A percentile compares a stretch with the other conserved stretches of the same genome.
Evolutionary conservation across 352 stramenopile species (phyloP).

Genomic region (Peronospora farinosa): DNA sequence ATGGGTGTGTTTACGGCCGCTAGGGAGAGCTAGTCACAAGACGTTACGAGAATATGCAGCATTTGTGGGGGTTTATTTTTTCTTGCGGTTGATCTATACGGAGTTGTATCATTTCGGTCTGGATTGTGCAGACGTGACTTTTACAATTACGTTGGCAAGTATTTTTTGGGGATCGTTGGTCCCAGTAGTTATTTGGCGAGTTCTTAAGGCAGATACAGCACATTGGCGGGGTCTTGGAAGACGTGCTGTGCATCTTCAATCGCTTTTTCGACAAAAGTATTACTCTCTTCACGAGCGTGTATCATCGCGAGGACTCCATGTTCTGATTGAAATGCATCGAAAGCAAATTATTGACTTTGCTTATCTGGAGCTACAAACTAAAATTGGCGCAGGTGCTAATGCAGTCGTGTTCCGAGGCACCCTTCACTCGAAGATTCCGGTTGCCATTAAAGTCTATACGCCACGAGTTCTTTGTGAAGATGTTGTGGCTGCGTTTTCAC

Average conservation of each 20-base stretch:
- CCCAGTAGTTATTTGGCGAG: constrained; percentile 63
- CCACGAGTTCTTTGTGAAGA: constrained; percentile 49
- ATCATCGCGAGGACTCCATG: constrained; percentile 55
- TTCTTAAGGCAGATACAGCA: constrained; percentile 64
- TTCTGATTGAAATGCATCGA: constrained; percentile 63
- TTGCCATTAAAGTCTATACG: constrained; percentile 80
- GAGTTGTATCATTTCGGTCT: constrained; percentile 30
- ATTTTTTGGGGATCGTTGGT: constrained; percentile 47
- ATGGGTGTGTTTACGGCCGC: constrained; percentile 39
- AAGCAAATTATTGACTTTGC: constrained; percentile 67
- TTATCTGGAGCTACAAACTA: constrained; percentile 37
- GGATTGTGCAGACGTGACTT: constrained; percentile 22
- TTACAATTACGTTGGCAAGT: constrained; percentile 31
- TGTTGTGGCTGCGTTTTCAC: constrained; percentile 71
- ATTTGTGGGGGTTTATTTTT: constrained; percentile 43
- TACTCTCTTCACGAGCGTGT: constrained; percentile 45
- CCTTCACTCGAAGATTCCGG: constrained; percentile 42
- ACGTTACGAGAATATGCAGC: constrained; percentile 54
- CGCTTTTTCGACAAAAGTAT: constrained; percentile 42
- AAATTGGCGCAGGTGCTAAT: constrained; percentile 49
- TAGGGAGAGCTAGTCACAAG: constrained; percentile 37
- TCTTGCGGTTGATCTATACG: constrained; percentile 34
- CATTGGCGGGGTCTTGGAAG: constrained; percentile 63
- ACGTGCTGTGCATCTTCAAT: constrained; percentile 49
- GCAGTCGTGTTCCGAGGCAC: constrained; percentile 58